Base-by-base conservation (phyloP, 805 yeast species). In the Metschnikowia baotianmanensis region DNA sequence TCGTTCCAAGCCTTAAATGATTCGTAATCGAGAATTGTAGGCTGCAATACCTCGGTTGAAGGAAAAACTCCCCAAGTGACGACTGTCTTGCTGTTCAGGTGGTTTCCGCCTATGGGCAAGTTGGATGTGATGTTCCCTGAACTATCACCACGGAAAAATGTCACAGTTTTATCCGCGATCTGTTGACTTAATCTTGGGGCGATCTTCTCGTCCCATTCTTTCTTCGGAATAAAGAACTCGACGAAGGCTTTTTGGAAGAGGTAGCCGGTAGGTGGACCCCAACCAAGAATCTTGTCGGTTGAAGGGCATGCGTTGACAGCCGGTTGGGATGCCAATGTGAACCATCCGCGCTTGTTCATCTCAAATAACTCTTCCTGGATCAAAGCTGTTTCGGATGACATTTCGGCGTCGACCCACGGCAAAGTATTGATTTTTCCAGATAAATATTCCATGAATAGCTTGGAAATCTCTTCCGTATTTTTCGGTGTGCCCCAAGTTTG, bases 61-160 rank as follows among this genome's bases (percentile, higher is more conserved):
- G 95, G 95, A 73, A 93, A 91, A 3, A 86, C 96, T 47, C 98
- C 99, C 99, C 99, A 93, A 1, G 99, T 93, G 7, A 93, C 95
- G 20, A 93, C 96, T 48, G 82, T 83, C 31, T 88, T 81, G 24
- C 56, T 77, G 38, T 56, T 59, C 31, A 53, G 59, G 6, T 51
- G 43, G 13, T 53, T 47, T 4, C 41, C 58, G 12, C 65, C 71
- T 1, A 68, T 58, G 1, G 71, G 69, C 56, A 83, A 64, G 52
- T 84, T 88, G 2, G 93, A 77, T 21, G 71, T 67, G 47, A 86
- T 80, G 8, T 62, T 54, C 1, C 82, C 83, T 6, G 64, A 53
- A 8, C 77, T 61, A 59, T 83, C 88, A 27, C 93, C 89, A 19
- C 79, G 74, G 59, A 84, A 91, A 62, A 81, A 91, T 16, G 90